phyloP scores from a whole-genome alignment of 257 asterid species.

The Scutellaria baicalensis region DNA sequence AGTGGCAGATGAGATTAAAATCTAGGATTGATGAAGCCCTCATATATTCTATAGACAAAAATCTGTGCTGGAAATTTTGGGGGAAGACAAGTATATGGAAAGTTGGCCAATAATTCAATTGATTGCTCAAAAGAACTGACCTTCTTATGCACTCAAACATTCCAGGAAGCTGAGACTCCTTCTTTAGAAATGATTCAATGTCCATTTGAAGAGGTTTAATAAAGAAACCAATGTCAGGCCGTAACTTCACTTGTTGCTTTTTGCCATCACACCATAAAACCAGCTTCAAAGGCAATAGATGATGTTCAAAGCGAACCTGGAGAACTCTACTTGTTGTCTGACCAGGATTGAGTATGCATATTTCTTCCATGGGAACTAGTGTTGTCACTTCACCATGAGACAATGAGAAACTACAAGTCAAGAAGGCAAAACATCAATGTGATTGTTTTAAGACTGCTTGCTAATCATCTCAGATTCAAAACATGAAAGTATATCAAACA shows the following conservation, averaged over 20 bases:
- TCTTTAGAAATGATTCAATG: constrained; percentile 45
- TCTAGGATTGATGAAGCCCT: not conserved
- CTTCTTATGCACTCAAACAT: constrained; percentile 82
- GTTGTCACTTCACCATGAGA: constrained; percentile 43
- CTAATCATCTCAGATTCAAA: not conserved
- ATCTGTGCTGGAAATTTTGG: not conserved
- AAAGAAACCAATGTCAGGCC: constrained; percentile 94
- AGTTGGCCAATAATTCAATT: not conserved
- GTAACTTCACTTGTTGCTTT: constrained; percentile 66
- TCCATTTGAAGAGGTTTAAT: constrained; percentile 83
- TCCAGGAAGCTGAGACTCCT: constrained; percentile 86
- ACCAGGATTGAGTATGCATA: constrained; percentile 56
- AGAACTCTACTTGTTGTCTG: constrained; percentile 44
- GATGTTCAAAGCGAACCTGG: constrained; percentile 86
- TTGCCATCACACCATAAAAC: constrained; percentile 52
- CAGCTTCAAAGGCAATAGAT: constrained; percentile 89
- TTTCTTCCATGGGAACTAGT: constrained; percentile 69
- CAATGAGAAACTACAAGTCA: constrained; percentile 35
- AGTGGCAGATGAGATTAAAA: not conserved
- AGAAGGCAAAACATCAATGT: constrained; percentile 17
- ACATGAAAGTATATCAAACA: not conserved
- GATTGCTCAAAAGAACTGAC: constrained; percentile 38
- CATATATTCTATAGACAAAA: not conserved
- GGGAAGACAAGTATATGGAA: not conserved
- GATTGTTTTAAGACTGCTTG: constrained; percentile 8